Evolutionary conservation across 306 rosid species (phyloP).

Genomic region (Medicago lupulina): DNA sequence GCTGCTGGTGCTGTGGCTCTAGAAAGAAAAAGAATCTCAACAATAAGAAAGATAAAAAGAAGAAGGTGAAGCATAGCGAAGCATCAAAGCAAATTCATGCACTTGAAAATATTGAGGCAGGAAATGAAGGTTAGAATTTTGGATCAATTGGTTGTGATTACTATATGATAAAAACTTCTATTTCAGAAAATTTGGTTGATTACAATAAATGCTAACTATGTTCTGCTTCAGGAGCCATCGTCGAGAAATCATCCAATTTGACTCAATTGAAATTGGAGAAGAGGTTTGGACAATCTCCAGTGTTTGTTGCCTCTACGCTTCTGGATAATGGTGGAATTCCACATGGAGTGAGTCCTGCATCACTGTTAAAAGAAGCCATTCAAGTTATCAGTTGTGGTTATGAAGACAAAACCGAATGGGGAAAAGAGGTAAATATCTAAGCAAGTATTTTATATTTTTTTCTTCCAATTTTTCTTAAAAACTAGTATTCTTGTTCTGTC

Average conservation of each 20-base stretch:
- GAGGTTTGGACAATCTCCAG: constrained; percentile 94
- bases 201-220: constrained; percentile 20
- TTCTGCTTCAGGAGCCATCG: constrained; percentile 59
- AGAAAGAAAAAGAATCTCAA: constrained; percentile 72
- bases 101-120: constrained; percentile 89
- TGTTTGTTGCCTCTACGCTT: constrained; percentile 76
- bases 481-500: too few species aligned
- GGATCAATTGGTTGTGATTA: constrained; percentile 14
- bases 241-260: constrained; percentile 53
- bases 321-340: constrained; percentile 87
- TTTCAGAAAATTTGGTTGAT: neutral
- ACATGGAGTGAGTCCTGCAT: constrained; percentile 69
- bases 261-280: constrained; percentile 81
- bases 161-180: neutral
- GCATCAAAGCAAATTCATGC: constrained; percentile 97
- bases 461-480: too few species aligned
- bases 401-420: constrained; percentile 98
- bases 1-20: constrained; percentile 62
- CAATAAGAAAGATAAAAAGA: constrained; percentile 73
- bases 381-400: constrained; percentile 98
- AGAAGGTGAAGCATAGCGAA: constrained; percentile 84
- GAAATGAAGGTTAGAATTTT: constrained; percentile 64
- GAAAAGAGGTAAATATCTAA: constrained; percentile 75
- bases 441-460: too few species aligned
- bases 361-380: constrained; percentile 87